These are phyloP conservation scores for Ascochyta pisi DNA, from an alignment of 2,329 filamentous ascomycete species.

Conservation along the genomic window DNA sequence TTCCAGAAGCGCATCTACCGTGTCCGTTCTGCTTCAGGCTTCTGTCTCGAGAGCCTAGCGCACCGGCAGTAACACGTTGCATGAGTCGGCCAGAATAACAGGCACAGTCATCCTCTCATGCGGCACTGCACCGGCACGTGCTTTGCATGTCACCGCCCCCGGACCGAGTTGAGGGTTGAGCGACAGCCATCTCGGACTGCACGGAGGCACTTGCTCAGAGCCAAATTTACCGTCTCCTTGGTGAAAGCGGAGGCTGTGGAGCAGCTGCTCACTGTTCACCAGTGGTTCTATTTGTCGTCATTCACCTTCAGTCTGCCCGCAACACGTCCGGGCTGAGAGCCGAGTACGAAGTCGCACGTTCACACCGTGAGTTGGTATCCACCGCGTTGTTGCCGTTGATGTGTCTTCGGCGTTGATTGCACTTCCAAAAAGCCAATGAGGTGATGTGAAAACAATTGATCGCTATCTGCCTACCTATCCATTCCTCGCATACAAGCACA, in stretches of 20 bases:
- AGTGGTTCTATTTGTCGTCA: slow-evolving; percentile 3
- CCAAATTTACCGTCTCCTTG: slow-evolving; percentile 1
- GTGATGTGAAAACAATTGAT: slow-evolving; percentile 5
- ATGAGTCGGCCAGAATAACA: slow-evolving; percentile 13
- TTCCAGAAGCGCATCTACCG: slow-evolving; percentile 16
- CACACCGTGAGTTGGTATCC: neutral
- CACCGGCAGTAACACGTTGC: slow-evolving; percentile 2
- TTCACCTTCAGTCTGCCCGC: neutral
- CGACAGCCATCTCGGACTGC: slow-evolving; percentile 6
- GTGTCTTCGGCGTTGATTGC: neutral
- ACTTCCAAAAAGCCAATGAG: neutral
- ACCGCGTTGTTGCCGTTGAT: neutral
- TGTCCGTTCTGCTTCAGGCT: slow-evolving; percentile 1
- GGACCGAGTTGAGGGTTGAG: slow-evolving; percentile 1
- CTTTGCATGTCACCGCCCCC: slow-evolving; percentile 12
- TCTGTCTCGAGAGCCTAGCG: slow-evolving; percentile 4
- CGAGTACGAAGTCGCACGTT: slow-evolving; percentile 7
- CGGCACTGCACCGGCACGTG: slow-evolving; percentile 7
- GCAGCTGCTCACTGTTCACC: slow-evolving; percentile 10
- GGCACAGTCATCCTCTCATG: slow-evolving; percentile 9
- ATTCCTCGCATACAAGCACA: slow-evolving; percentile 15
- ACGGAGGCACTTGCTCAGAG: slow-evolving; percentile 5
- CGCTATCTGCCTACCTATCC: slow-evolving; percentile 13
- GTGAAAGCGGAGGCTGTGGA: slow-evolving; percentile 5
- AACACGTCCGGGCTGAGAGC: neutral